Conservation (phyloP, 106 monocot species). For the Dendrobium chrysotoxum region DNA sequence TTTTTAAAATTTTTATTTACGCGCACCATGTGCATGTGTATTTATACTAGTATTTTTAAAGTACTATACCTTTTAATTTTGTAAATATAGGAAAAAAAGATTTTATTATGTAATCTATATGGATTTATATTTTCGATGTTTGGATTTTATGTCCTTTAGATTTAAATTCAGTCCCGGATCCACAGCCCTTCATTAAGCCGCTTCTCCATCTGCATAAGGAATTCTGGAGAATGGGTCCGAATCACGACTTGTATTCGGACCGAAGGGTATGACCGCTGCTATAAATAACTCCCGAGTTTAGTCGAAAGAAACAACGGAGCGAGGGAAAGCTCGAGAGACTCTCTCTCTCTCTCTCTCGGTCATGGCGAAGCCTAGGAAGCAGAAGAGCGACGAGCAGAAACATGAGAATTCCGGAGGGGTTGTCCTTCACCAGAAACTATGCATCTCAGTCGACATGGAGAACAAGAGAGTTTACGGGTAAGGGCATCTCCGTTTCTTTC, state of each 20-base stretch:
- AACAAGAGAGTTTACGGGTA: constrained; percentile 73
- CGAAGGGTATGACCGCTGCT: background rate
- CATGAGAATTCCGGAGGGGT: constrained; percentile 32
- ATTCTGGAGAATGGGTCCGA: background rate
- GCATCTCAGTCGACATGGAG: constrained; percentile 84
- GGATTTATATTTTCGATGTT: too few relatives aligned
- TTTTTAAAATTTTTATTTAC: too few relatives aligned
- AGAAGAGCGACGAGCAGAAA: constrained; percentile 71
- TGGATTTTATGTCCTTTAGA: too few relatives aligned
- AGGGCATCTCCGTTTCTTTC: background rate
- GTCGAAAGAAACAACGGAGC: background rate
- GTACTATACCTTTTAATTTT: too few relatives aligned
- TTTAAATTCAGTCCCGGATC: too few relatives aligned
- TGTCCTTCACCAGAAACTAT: constrained; percentile 90
- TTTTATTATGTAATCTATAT: too few relatives aligned
- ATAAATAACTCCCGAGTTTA: background rate
- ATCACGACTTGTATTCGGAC: background rate
- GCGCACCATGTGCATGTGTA: too few relatives aligned
- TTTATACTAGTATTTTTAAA: too few relatives aligned
- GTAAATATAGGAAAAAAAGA: too few relatives aligned
- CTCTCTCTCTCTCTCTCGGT: background rate
- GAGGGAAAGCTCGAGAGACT: background rate
- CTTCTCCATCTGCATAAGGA: too few relatives aligned
- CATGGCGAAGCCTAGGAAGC: constrained; percentile 96
- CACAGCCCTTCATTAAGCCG: too few relatives aligned